These are phyloP conservation scores for Phoma herbarum DNA, from an alignment of 2,329 filamentous ascomycete species.

Conservation along the genomic window DNA sequence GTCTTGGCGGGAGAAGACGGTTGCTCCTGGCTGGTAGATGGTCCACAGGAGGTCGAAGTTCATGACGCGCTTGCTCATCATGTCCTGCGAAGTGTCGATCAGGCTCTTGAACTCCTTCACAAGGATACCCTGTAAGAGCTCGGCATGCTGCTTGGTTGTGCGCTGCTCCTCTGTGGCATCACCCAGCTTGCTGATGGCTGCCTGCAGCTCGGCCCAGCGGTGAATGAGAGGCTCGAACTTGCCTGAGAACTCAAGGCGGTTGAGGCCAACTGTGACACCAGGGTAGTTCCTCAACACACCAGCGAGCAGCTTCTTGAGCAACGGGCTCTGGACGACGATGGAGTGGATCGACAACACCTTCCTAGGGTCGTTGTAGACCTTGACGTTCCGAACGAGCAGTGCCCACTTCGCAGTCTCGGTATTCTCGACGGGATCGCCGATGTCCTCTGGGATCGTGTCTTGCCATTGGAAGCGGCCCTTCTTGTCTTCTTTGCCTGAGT, in stretches of 20 bases:
- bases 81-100: conserved; percentile 51
- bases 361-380: conserved; percentile 57
- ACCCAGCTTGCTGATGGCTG: conserved; percentile 13
- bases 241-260: conserved; percentile 67
- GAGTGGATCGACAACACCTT: conserved; percentile 69
- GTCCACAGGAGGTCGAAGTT: conserved; percentile 55
- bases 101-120: conserved; percentile 50
- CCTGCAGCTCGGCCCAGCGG: conserved; percentile 61
- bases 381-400: conserved; percentile 51
- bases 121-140: conserved; percentile 50
- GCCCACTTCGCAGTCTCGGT: conserved; percentile 68
- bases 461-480: conserved; percentile 40
- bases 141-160: conserved; percentile 45
- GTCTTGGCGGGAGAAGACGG: conserved; percentile 36
- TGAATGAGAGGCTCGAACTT: conserved; percentile 73
- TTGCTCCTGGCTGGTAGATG: conserved; percentile 50
- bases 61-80: conserved; percentile 47
- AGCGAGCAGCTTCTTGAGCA: conserved; percentile 65
- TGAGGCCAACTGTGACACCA: conserved; percentile 66
- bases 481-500: conserved; percentile 35
- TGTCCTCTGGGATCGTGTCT: conserved; percentile 36
- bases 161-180: conserved; percentile 26
- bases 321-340: conserved; percentile 70
- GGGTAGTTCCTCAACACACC: conserved; percentile 66
- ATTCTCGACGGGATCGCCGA: conserved; percentile 60